Conservation (phyloP, 345 rosid genomes). For the Raphanus sativus region DNA sequence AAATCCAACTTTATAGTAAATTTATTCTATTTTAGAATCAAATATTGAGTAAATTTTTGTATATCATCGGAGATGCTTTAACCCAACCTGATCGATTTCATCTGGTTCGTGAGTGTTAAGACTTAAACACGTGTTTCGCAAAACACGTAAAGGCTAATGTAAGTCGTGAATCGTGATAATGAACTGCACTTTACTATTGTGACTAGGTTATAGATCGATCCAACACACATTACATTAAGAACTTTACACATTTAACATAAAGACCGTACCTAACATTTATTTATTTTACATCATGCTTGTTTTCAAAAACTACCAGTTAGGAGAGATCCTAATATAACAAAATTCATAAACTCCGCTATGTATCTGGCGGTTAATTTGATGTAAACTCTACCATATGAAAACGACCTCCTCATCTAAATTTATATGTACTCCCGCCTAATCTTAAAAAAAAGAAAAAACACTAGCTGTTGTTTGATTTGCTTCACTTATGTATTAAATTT, state of each 20-base stretch:
- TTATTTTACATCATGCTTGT: neutral
- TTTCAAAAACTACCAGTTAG: neutral
- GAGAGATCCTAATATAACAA: neutral
- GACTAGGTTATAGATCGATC: slow-evolving; percentile 10
- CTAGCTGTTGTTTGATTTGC: neutral
- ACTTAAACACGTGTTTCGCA: slow-evolving; percentile 28
- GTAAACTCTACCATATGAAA: neutral
- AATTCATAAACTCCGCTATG: neutral
- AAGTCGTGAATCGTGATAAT: slow-evolving; percentile 15
- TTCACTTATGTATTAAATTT: neutral
- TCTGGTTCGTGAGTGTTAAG: neutral
- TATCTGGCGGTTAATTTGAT: neutral
- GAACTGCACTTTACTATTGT: slow-evolving; percentile 19
- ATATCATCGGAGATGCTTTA: neutral
- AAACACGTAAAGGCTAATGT: slow-evolving; percentile 7
- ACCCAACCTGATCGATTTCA: slow-evolving; percentile 8
- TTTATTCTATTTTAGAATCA: too few relatives aligned
- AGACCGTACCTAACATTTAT: neutral
- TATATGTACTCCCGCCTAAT: neutral
- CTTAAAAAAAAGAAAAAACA: neutral
- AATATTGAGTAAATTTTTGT: too few relatives aligned
- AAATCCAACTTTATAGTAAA: too few relatives aligned
- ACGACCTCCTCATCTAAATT: neutral
- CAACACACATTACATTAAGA: neutral
- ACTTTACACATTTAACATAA: slow-evolving; percentile 3